Base-by-base conservation (phyloP, 192 early-diverging fungal species). In the Coemansia sp. region DNA sequence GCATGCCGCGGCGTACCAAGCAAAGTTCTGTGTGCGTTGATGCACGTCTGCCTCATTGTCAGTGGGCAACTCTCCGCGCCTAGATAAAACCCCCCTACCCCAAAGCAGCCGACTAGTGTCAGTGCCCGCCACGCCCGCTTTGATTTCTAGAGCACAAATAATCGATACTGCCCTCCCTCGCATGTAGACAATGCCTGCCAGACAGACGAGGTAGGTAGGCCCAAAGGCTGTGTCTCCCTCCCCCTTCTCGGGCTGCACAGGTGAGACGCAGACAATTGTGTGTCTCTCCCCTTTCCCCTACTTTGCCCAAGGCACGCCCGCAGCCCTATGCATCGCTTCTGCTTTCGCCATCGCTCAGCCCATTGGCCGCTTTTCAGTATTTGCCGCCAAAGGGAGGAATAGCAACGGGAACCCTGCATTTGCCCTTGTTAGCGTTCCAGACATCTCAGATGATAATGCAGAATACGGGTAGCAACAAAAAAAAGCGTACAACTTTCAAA, bases 11-110 rank as follows among this genome's bases (percentile, higher is more conserved):
- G 53, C 53, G 27, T 55, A 31, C 53, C 53, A 27, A 55, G 22
- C 53, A 31, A 55, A 55, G 53, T 55, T 55, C 53, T 29, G 53
- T 31, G 53, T 55, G 52, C 27, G 53, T 31, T 55, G 29, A 55
- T 29, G 53, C 53, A 55, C 11, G 52, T 27, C 52, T 55, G 52
- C 52, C 27, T 55, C 27, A 55, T 31, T 55, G 53, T 31, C 53
- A 11, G 27, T 15, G 53, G n/a, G 53, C 53, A 16, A 55, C 53
- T 55, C 22, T 55, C 24, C 52, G 53, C 27, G 8, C 49, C 49
- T 50, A 11, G 49, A 50, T 22, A 50, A 22, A 50, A 38, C n/a
- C n/a, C 49, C 49, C 49, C 49, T 50, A 50, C 49, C 20, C 49
- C 49, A 50, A 38, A 50, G 20, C 7, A 6, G 8, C 24, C 53